Evolutionary conservation across 495 filamentous ascomycete genomes (phyloP).

Genomic region (Penicillium parvum): DNA sequence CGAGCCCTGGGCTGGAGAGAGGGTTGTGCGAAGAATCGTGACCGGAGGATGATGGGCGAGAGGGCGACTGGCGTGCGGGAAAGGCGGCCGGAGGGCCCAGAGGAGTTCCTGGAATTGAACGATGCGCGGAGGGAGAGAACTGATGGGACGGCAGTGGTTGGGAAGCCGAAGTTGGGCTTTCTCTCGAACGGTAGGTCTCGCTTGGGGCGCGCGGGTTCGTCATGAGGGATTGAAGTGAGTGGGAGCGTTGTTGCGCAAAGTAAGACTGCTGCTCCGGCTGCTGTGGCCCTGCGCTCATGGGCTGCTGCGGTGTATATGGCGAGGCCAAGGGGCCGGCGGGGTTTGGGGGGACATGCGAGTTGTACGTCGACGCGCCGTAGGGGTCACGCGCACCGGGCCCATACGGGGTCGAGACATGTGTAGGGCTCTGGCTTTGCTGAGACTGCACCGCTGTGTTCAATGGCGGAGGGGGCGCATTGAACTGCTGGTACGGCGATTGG

Average conservation of each 20-base stretch:
- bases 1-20: slow-evolving; percentile 34
- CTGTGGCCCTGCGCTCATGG: slow-evolving; percentile 25
- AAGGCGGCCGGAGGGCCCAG: slow-evolving; percentile 41
- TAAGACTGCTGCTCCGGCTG: slow-evolving; percentile 36
- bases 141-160: slow-evolving; percentile 37
- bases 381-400: slow-evolving; percentile 33
- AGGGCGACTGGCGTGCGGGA: slow-evolving; percentile 33
- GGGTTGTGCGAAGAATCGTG: slow-evolving; percentile 31
- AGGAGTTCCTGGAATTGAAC: slow-evolving; percentile 45
- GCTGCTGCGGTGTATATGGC: slow-evolving; percentile 35
- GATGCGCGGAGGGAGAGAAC: slow-evolving; percentile 37
- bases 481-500: slow-evolving; percentile 47
- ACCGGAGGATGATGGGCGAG: slow-evolving; percentile 34
- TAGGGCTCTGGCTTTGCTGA: slow-evolving; percentile 36
- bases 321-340: slow-evolving; percentile 27
- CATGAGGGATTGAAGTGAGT: slow-evolving; percentile 46
- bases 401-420: slow-evolving; percentile 31
- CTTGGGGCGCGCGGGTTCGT: slow-evolving; percentile 34
- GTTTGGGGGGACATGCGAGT: slow-evolving; percentile 29
- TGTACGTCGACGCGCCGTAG: slow-evolving; percentile 31
- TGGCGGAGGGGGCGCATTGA: slow-evolving; percentile 27
- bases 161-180: slow-evolving; percentile 39
- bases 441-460: slow-evolving; percentile 31
- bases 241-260: slow-evolving; percentile 42
- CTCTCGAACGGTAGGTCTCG: slow-evolving; percentile 34